These are phyloP conservation scores for Theileria luwenshuni DNA, from an alignment of 169 alveolate genomes.

Conservation along the genomic window DNA sequence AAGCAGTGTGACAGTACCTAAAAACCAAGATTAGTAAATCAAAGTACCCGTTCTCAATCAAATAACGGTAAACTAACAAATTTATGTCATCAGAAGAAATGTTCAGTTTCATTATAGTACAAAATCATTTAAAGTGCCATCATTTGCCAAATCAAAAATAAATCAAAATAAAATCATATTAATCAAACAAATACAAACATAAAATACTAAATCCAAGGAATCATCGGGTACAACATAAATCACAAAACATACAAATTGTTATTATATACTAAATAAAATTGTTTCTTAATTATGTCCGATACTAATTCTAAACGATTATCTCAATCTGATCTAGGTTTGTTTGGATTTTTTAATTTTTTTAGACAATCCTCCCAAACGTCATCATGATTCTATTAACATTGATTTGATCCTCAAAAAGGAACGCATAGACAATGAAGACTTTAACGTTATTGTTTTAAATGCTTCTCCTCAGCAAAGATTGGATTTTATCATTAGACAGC, in stretches of 20 bases:
- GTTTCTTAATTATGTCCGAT: not conserved
- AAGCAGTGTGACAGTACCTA: constrained; percentile 82
- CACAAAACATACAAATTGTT: not conserved
- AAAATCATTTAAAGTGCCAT: not conserved
- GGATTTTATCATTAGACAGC: constrained; percentile 51
- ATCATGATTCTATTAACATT: constrained; percentile 14
- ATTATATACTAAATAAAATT: not conserved
- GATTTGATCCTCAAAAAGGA: constrained; percentile 45
- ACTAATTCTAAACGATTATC: constrained; percentile 12
- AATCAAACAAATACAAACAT: not conserved
- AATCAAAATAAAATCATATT: not conserved
- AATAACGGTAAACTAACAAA: constrained; percentile 82
- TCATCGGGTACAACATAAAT: constrained; percentile 13
- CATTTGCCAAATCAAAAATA: not conserved
- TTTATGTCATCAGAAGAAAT: constrained; percentile 87
- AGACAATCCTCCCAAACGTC: constrained; percentile 39
- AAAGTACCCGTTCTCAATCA: constrained; percentile 85
- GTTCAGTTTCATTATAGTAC: constrained; percentile 79
- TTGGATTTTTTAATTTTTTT: not conserved
- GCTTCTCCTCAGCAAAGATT: constrained; percentile 56
- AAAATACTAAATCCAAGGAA: not conserved
- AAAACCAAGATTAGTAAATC: not conserved
- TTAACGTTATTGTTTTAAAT: constrained; percentile 29
- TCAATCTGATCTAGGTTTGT: constrained; percentile 6
- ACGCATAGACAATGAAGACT: constrained; percentile 57